Evolutionary conservation across 2,329 filamentous ascomycete species (phyloP).

Genomic region (Conoideocrella luteorostrata): DNA sequence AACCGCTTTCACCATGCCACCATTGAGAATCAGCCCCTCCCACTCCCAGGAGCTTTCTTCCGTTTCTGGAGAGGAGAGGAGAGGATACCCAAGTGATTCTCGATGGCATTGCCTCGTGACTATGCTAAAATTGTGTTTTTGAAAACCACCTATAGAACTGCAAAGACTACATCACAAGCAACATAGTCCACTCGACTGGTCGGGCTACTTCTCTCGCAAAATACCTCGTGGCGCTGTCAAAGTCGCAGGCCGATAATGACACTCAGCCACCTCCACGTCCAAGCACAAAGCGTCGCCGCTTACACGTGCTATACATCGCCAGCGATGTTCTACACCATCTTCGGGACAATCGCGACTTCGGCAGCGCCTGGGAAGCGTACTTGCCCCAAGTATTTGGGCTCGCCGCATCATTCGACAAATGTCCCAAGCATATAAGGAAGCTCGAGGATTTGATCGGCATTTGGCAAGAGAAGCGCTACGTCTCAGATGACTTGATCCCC

Average conservation of each 20-base stretch:
- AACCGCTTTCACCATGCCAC: conserved; percentile 18
- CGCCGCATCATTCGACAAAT: conserved; percentile 51
- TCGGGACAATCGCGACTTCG: conserved; percentile 45
- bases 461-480: conserved; percentile 65
- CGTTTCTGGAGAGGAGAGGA: neutral
- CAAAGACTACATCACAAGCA: conserved; percentile 76
- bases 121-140: conserved; percentile 12
- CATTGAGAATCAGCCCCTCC: conserved; percentile 9
- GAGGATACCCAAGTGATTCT: conserved; percentile 4
- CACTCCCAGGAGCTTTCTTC: neutral
- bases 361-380: conserved; percentile 48
- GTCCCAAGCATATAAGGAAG: conserved; percentile 60
- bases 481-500: conserved; percentile 44
- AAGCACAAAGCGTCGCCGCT: conserved; percentile 59
- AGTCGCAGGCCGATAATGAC: conserved; percentile 26
- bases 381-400: conserved; percentile 56
- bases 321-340: conserved; percentile 73
- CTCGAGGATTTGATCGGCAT: conserved; percentile 57
- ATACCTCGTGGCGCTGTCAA: conserved; percentile 65
- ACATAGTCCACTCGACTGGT: conserved; percentile 61
- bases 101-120: conserved; percentile 5
- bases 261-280: conserved; percentile 35
- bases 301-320: conserved; percentile 72
- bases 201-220: conserved; percentile 65
- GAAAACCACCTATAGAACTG: conserved; percentile 54